These are phyloP conservation scores for Clathrus columnatus DNA, from an alignment of 768 basidiomycete species.

Conservation along the genomic window DNA sequence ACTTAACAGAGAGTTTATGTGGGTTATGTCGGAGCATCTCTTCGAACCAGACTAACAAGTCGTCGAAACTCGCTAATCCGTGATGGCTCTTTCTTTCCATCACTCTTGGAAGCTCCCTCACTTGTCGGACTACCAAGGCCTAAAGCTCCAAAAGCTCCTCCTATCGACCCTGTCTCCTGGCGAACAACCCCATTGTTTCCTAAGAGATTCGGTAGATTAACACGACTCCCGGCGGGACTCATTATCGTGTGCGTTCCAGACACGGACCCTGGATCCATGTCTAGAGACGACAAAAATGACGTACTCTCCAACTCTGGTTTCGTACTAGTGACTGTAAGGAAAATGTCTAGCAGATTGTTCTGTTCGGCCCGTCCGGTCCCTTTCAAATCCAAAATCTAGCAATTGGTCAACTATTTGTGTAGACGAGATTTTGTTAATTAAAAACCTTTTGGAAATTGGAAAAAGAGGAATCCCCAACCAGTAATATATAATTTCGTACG, in stretches of 20 bases:
- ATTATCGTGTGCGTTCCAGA: slow-evolving; percentile 41
- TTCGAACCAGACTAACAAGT: slow-evolving; percentile 80
- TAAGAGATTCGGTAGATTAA: slow-evolving; percentile 40
- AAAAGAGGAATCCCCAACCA: slow-evolving; percentile 91
- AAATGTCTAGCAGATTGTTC: slow-evolving; percentile 83
- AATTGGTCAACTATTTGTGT: neutral
- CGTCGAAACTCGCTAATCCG: slow-evolving; percentile 85
- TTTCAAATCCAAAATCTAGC: slow-evolving; percentile 92
- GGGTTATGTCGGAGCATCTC: slow-evolving; percentile 40
- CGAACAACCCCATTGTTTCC: slow-evolving; percentile 6
- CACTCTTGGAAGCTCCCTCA: slow-evolving; percentile 31
- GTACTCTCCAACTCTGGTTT: slow-evolving; percentile 80
- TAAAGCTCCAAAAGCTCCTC: slow-evolving; percentile 52
- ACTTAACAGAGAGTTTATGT: too few species aligned
- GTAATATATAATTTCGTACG: slow-evolving; percentile 88
- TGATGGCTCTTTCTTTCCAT: slow-evolving; percentile 51
- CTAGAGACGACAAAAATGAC: slow-evolving; percentile 87
- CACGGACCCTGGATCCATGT: slow-evolving; percentile 80
- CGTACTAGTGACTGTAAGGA: slow-evolving; percentile 88
- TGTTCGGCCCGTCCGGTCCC: slow-evolving; percentile 83
- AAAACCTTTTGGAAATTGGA: slow-evolving; percentile 95
- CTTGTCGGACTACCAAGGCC: slow-evolving; percentile 33
- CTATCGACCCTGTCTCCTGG: slow-evolving; percentile 42
- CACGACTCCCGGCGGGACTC: slow-evolving; percentile 58
- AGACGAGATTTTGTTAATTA: neutral